phyloP scores from a whole-genome alignment of 257 asterid species.

The Ballota nigra region DNA sequence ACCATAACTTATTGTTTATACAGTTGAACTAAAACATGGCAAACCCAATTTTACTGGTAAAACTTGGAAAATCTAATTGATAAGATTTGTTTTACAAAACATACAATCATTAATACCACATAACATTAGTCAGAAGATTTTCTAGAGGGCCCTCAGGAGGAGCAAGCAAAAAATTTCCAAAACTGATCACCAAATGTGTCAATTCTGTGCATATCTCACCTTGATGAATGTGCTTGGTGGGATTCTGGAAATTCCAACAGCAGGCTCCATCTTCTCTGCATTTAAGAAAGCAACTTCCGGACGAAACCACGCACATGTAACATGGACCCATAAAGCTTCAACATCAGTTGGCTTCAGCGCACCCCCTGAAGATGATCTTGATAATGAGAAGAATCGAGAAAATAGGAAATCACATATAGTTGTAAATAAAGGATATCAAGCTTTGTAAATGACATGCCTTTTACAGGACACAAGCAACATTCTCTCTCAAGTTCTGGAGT shows the following conservation, averaged over 20 bases:
- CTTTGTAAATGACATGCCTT: constrained; percentile 53
- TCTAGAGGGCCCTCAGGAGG: constrained; percentile 4
- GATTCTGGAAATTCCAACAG: constrained; percentile 72
- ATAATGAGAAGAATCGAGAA: constrained; percentile 14
- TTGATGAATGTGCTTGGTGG: constrained; percentile 64
- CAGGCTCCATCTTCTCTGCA: constrained; percentile 93
- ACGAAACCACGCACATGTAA: constrained; percentile 92
- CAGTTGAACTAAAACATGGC: constrained; percentile 3
- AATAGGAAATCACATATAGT: not conserved
- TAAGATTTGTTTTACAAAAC: constrained; percentile 5
- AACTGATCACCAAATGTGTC: constrained; percentile 16
- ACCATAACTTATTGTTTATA: not conserved
- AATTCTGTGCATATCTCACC: constrained; percentile 42
- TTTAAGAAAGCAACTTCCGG: constrained; percentile 80
- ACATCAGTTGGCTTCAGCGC: constrained; percentile 91
- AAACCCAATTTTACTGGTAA: not conserved
- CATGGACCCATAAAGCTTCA: constrained; percentile 85
- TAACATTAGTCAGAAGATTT: not conserved
- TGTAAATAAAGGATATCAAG: constrained; percentile 6
- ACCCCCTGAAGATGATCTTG: constrained; percentile 67
- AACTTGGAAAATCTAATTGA: constrained; percentile 3
- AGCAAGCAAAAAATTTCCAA: constrained; percentile 14
- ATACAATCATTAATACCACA: constrained; percentile 10
- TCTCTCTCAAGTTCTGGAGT: constrained; percentile 78
- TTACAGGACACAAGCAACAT: constrained; percentile 95